Conservation (phyloP, 305 asterid species). For the Fraxinus dipetala region DNA sequence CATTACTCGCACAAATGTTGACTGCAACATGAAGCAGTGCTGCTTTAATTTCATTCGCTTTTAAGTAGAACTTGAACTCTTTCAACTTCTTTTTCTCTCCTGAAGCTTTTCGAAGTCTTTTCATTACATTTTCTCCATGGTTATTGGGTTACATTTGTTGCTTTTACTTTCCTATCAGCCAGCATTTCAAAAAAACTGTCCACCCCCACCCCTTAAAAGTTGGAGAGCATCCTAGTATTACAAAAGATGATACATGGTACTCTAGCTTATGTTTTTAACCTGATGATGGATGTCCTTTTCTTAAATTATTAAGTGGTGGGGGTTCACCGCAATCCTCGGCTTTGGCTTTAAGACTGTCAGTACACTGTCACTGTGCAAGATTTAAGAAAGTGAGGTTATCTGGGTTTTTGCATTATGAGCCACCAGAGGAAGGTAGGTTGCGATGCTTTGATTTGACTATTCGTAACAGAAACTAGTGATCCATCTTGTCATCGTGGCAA, state of each 20-base stretch:
- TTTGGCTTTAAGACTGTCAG: not conserved
- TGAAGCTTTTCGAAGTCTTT: not conserved
- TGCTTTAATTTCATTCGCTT: not conserved
- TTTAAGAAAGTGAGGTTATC: not conserved
- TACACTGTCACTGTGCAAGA: not conserved
- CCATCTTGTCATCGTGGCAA: not conserved
- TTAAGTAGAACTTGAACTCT: not conserved
- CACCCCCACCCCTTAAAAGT: not conserved
- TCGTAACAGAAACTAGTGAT: not conserved
- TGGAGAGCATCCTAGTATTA: not conserved
- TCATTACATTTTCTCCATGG: not conserved
- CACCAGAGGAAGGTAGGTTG: not conserved
- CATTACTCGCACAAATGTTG: not conserved
- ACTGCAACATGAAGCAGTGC: not conserved
- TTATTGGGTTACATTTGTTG: not conserved
- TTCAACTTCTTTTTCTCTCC: not conserved
- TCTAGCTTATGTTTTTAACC: not conserved
- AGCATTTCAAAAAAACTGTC: not conserved
- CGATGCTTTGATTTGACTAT: conserved; percentile 3
- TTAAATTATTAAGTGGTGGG: not conserved
- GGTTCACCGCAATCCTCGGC: not conserved
- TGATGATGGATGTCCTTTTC: not conserved
- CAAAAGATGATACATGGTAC: not conserved
- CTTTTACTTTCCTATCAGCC: not conserved
- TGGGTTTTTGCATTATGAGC: not conserved